A percentile compares a stretch with the other conserved stretches of the same genome.
These are phyloP conservation scores for Xylaria nigripes DNA, from an alignment of 495 filamentous ascomycete species.

Conservation along the genomic window DNA sequence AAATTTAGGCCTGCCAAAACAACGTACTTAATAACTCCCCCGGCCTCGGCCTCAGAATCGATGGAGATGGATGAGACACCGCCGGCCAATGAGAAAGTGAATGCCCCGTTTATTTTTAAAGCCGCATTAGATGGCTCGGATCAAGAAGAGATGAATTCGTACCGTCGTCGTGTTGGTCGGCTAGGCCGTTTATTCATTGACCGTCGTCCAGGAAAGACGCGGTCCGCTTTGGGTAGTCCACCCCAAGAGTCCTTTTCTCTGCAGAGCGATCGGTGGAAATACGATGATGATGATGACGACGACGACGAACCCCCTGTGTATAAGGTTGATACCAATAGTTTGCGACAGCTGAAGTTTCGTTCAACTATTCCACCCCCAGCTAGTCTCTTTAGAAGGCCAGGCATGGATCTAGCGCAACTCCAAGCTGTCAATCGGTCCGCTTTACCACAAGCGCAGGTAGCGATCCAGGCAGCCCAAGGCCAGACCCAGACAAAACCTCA, in stretches of 20 bases:
- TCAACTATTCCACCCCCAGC: conserved; percentile 53
- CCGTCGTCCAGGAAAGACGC: conserved; percentile 39
- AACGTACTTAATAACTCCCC: conserved; percentile 78
- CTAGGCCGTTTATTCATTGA: conserved; percentile 76
- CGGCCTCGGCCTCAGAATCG: conserved; percentile 62
- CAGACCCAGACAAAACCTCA: conserved; percentile 33
- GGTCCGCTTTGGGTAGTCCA: conserved; percentile 40
- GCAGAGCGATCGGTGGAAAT: conserved; percentile 70
- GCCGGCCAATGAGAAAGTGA: conserved; percentile 30
- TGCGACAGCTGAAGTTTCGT: conserved; percentile 62
- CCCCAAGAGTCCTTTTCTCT: conserved; percentile 44
- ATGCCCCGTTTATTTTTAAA: conserved; percentile 25
- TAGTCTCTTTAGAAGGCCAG: conserved; percentile 23
- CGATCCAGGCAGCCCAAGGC: conserved; percentile 11
- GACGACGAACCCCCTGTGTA: conserved; percentile 61
- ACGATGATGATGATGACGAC: conserved; percentile 70
- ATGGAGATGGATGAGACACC: conserved; percentile 40
- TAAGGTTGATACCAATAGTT: conserved; percentile 62
- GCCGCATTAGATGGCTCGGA: conserved; percentile 25
- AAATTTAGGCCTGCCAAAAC: conserved; percentile 66
- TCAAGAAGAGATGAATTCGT: conserved; percentile 42
- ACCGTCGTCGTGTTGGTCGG: conserved; percentile 63
- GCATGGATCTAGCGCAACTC: conserved; percentile 12
- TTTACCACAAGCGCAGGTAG: conserved; percentile 21
- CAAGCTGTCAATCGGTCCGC: conserved; percentile 18